Conservation (phyloP, 331 rosid species). For the Stylosanthes scabra region DNA sequence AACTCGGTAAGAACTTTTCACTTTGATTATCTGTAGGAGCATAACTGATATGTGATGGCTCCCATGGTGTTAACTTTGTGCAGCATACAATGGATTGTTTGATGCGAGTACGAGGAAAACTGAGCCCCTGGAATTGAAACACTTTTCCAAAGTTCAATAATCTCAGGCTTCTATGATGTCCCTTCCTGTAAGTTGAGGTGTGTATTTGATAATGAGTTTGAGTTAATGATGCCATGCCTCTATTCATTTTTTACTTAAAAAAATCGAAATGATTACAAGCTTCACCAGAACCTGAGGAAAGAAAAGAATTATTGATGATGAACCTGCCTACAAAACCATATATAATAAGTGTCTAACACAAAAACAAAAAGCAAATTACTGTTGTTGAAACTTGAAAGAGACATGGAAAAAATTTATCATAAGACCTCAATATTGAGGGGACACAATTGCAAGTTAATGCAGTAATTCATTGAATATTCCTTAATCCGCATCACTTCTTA, state of each 20-base stretch:
- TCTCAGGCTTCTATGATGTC: slow-evolving; percentile 40
- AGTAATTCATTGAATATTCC: no score
- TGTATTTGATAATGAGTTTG: slow-evolving; percentile 40
- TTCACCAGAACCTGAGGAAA: no score
- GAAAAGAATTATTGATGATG: no score
- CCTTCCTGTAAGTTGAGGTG: slow-evolving; percentile 33
- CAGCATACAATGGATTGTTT: slow-evolving; percentile 56
- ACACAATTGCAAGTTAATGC: no score
- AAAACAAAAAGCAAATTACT: no score
- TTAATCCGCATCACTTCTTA: no score
- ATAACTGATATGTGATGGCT: slow-evolving; percentile 63
- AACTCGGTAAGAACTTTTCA: slow-evolving; percentile 56
- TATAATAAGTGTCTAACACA: no score
- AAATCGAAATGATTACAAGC: no score
- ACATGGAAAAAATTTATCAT: no score
- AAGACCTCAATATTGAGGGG: no score
- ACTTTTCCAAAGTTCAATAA: slow-evolving; percentile 46
- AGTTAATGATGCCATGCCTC: slow-evolving; percentile 57
- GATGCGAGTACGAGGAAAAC: slow-evolving; percentile 39
- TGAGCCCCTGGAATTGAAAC: slow-evolving; percentile 36
- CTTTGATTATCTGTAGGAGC: slow-evolving; percentile 49
- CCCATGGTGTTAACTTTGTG: slow-evolving; percentile 73
- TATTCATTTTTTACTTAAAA: slow-evolving; percentile 47
- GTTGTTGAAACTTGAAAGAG: no score
- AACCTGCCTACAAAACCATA: no score